These are phyloP conservation scores for Aspergillus sp. DNA, from an alignment of 2,329 filamentous ascomycete genomes.

Conservation along the genomic window DNA sequence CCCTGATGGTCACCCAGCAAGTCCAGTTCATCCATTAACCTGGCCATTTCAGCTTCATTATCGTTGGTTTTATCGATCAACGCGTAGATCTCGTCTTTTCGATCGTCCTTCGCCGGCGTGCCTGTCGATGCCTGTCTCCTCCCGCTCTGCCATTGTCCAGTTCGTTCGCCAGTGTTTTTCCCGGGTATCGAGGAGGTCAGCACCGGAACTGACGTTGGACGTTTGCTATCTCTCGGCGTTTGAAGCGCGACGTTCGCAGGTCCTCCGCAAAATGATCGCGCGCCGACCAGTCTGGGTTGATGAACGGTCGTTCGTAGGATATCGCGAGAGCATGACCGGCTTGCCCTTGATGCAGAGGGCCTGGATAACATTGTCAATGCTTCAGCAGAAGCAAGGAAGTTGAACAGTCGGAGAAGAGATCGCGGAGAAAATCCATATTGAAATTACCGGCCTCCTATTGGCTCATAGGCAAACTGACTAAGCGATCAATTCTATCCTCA, in stretches of 20 bases:
- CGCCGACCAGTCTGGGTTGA: slow-evolving; percentile 7
- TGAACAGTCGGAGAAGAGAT: slow-evolving; percentile 1
- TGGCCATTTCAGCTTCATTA: slow-evolving; percentile 25
- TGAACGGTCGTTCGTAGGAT: slow-evolving; percentile 15
- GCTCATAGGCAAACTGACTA: slow-evolving; percentile 5
- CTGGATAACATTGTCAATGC: slow-evolving; percentile 26
- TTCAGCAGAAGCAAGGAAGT: slow-evolving; percentile 6
- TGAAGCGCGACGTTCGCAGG: slow-evolving; percentile 12
- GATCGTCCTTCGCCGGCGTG: slow-evolving; percentile 8
- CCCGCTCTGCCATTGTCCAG: slow-evolving; percentile 6
- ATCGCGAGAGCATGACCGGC: slow-evolving; percentile 18
- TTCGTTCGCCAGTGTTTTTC: not conserved
- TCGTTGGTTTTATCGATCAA: slow-evolving; percentile 30
- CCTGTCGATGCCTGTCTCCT: slow-evolving; percentile 16
- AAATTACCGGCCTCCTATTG: slow-evolving; percentile 22
- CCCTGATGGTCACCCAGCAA: slow-evolving; percentile 19
- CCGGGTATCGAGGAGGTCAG: not conserved
- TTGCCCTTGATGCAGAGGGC: slow-evolving; percentile 20
- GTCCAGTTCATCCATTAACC: slow-evolving; percentile 26
- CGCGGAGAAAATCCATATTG: not conserved
- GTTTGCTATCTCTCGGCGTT: slow-evolving; percentile 9
- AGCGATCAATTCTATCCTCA: too few species aligned
- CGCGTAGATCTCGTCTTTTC: slow-evolving; percentile 23
- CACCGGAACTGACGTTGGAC: slow-evolving; percentile 3
- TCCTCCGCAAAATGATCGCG: slow-evolving; percentile 18